phyloP scores from a whole-genome alignment of 257 asterid genomes.

The Anisodus acutangulus region DNA sequence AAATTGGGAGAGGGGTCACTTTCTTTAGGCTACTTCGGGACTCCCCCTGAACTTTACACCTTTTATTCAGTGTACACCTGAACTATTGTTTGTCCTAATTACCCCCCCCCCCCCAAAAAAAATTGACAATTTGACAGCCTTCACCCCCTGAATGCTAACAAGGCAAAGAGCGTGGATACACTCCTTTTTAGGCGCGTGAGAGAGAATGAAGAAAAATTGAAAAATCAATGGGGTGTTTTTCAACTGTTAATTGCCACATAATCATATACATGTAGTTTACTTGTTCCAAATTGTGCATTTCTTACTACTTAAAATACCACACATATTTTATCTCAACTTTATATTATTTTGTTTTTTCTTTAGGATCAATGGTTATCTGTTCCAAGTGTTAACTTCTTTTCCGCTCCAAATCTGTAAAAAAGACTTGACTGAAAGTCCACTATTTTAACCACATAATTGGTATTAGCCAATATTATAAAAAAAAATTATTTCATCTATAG shows the following conservation, averaged over 20 bases:
- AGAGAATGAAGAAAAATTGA: not conserved
- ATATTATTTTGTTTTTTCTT: not conserved
- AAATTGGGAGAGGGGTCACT: not conserved
- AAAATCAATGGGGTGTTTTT: not conserved
- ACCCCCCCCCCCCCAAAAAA: not conserved
- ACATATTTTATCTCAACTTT: not conserved
- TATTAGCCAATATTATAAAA: not conserved
- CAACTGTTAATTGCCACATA: not conserved
- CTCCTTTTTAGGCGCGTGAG: not conserved
- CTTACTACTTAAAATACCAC: not conserved
- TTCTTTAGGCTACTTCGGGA: not conserved
- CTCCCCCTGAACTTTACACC: not conserved
- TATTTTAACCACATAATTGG: not conserved
- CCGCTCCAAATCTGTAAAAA: not conserved
- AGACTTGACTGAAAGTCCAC: not conserved
- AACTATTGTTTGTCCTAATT: not conserved
- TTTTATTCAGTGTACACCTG: not conserved
- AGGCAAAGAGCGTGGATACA: not conserved
- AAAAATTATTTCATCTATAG: not conserved
- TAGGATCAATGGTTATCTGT: not conserved
- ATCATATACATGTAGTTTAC: not conserved
- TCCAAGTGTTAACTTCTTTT: not conserved
- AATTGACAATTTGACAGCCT: not conserved
- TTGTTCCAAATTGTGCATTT: not conserved
- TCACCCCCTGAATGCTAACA: not conserved